Percentiles rank a stretch among this genome's conserved stretches.
phyloP scores from a whole-genome alignment of 1,139 yeast species.

The Debaryomyces robertsiae region DNA sequence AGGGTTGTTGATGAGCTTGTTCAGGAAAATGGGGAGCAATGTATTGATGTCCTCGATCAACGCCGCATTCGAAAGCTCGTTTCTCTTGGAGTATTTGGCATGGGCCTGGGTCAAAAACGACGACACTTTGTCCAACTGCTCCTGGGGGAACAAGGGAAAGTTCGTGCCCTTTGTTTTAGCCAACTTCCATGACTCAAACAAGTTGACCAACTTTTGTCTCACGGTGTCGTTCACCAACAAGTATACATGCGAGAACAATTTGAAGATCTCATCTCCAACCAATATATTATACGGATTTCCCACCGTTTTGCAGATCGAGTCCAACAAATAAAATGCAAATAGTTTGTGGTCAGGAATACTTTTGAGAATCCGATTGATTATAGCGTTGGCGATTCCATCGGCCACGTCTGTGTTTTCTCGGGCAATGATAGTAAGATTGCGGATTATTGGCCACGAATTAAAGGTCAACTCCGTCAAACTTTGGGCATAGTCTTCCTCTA shows the following conservation, averaged over 20 bases:
- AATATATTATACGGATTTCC: constrained; percentile 85
- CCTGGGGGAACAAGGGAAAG: constrained; percentile 70
- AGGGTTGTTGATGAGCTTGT: constrained; percentile 28
- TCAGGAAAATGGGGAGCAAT: constrained; percentile 40
- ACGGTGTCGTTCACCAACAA: constrained; percentile 75
- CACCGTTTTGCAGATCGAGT: constrained; percentile 89
- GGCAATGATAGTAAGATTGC: constrained; percentile 83
- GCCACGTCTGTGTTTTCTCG: constrained; percentile 80
- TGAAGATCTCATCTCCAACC: constrained; percentile 67
- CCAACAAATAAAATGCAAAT: constrained; percentile 79
- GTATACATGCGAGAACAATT: constrained; percentile 74
- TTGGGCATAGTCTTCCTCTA: constrained; percentile 59
- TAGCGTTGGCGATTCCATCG: constrained; percentile 71
- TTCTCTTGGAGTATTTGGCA: constrained; percentile 10
- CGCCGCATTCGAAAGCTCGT: constrained; percentile 25
- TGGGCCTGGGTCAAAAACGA: constrained; percentile 57
- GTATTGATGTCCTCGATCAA: constrained; percentile 50
- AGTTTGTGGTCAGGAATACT: constrained; percentile 78
- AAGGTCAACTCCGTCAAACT: constrained; percentile 78
- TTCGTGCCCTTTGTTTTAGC: constrained; percentile 58
- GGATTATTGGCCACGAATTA: constrained; percentile 88
- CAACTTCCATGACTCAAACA: constrained; percentile 85
- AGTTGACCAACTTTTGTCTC: constrained; percentile 69
- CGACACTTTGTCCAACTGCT: constrained; percentile 73
- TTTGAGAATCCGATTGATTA: constrained; percentile 59